Percentiles rank a stretch among this genome's conserved stretches.
These are phyloP conservation scores for Candida khao-thaluensis DNA, from an alignment of 805 yeast species.

Conservation along the genomic window DNA sequence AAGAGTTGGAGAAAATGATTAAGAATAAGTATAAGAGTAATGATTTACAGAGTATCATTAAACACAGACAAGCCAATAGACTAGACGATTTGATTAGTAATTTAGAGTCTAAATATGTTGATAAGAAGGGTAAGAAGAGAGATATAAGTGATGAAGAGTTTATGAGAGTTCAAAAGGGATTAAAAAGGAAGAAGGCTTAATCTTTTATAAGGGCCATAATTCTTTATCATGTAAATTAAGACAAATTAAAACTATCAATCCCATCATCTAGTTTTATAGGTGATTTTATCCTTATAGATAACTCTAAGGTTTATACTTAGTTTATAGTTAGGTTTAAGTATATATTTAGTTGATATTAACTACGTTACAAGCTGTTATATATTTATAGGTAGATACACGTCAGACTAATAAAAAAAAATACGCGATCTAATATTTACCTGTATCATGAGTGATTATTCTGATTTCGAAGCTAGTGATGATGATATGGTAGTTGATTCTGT, in stretches of 20 bases:
- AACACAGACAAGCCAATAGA: slow-evolving; percentile 41
- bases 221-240: too few relatives aligned
- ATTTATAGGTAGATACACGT: slow-evolving; percentile 3
- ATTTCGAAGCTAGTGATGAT: slow-evolving; percentile 7
- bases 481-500: slow-evolving; percentile 2
- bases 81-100: slow-evolving; percentile 47
- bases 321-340: too few relatives aligned
- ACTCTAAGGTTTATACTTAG: too few relatives aligned
- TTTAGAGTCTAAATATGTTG: slow-evolving; percentile 51
- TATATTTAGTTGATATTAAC: too few relatives aligned
- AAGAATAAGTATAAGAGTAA: slow-evolving; percentile 37
- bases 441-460: slow-evolving; percentile 15
- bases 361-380: too few relatives aligned
- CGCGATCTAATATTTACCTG: slow-evolving; percentile 1
- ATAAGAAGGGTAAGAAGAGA: slow-evolving; percentile 36
- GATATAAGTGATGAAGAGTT: slow-evolving; percentile 54
- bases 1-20: slow-evolving; percentile 40
- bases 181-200: slow-evolving; percentile 24
- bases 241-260: too few relatives aligned
- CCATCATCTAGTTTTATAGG: too few relatives aligned
- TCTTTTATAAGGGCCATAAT: slow-evolving; percentile 1
- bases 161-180: slow-evolving; percentile 41
- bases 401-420: background rate
- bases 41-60: slow-evolving; percentile 51
- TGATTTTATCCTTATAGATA: too few relatives aligned